Evolutionary conservation across 176 grass and related monocot genomes (phyloP).

Genomic region (Carex littledalei): DNA sequence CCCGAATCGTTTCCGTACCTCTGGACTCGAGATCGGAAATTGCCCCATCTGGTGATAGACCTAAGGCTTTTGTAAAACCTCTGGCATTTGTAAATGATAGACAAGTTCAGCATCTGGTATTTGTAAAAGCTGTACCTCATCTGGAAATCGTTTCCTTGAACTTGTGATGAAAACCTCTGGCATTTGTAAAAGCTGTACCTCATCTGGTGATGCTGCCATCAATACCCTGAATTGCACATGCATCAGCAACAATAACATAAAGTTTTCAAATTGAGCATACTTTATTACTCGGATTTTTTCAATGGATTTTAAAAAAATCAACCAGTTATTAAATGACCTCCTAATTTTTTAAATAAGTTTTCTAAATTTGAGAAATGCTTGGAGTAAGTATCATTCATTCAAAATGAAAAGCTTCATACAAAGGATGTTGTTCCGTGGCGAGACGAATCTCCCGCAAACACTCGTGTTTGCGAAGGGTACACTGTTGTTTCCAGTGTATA

Average conservation of each 20-base stretch:
- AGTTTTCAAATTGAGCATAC: neutral
- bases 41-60: too few species aligned
- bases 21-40: too few species aligned
- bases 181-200: constrained; percentile 40
- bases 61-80: too few species aligned
- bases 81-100: too few species aligned
- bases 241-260: neutral
- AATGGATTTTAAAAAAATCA: neutral
- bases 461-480: constrained; percentile 62
- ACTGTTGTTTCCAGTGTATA: constrained; percentile 63
- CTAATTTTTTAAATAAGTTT: neutral
- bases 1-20: too few species aligned
- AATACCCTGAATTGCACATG: neutral
- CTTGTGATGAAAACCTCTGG: too few species aligned
- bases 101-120: too few species aligned
- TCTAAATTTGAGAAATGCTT: neutral
- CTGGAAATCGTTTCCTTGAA: too few species aligned
- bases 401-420: constrained; percentile 25
- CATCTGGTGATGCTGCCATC: constrained; percentile 51
- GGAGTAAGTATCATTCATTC: neutral
- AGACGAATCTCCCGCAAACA: constrained; percentile 60
- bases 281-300: neutral
- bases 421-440: constrained; percentile 35
- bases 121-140: too few species aligned
- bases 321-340: neutral